Evolutionary conservation across 75 land plant genomes (phyloP), one percentile per base, ranked within the genome.

Genomic region (Sequoiadendron giganteum): DNA sequence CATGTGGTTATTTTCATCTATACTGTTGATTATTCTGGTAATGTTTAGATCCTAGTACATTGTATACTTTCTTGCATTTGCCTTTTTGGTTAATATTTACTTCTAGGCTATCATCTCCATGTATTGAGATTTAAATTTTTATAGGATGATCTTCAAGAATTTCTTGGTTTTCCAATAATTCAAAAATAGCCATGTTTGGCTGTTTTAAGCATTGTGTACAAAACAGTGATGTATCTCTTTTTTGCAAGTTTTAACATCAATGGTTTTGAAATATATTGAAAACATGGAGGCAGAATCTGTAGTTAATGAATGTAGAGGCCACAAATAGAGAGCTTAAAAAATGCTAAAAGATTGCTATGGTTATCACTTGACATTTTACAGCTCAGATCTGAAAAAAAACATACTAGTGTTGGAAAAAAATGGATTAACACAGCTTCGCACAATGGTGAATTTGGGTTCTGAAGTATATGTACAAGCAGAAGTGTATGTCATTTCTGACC

Each of bases 391-490:
- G 48, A 95, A 90, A 85, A 95, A 82, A 85, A 98, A 95, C 90
- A 95, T 98, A 15, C 88, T 95, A 86, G 91, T 90, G 91, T 83
- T 98, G 88, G 93, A 97, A 91, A 91, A 93, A 54, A 94, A 98
- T 87, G 94, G 91, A 54, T 91, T 98, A 38, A 93, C 95, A 14
- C 90, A 89, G 65, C 89, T 98, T 30, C 90, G 93, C 47, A 92
- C 99, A 11, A 85, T 95, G 94, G 94, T 97, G 43, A 98, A 98
- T 88, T 92, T 98, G 87, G 99, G 99, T 48, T 97, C 99, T 85
- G 99, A 98, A 91, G 95, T 98, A 0, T 98, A 98, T 87, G 86
- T 86, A 70, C 99, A 97, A 91, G 99, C 96, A 21, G 97, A 97
- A 61, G 99, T 98, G 99, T 96, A 96, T 86, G 38, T 32, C 81